Base-by-base conservation (phyloP, 345 rosid genomes). In the Linum usitatissimum region DNA sequence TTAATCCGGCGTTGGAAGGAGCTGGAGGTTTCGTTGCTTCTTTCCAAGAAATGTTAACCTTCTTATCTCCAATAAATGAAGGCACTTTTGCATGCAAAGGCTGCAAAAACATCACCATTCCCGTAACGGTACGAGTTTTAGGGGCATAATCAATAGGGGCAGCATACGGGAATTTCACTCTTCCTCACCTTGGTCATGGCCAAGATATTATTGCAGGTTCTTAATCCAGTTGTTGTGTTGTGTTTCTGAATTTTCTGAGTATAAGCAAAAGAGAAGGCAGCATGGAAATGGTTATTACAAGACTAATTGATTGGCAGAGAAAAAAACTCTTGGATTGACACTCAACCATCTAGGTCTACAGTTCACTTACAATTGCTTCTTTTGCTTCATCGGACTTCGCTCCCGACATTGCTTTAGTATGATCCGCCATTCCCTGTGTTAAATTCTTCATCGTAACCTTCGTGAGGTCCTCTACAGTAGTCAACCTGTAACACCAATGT, bases 341-440 rank as follows among this genome's bases (percentile, higher is more conserved):
- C 49, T 31, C 36, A 3, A 2, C 36, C 36, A 31, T 31, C 36
- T 31, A 31, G 36, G 36, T 31, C 6, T 31, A 61, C 65, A 18
- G 69, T 65, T 61, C 23, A 83, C 97, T 79, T 66, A 90, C 99
- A 66, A 94, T 66, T 64, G 2, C 73, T 18, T 86, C 83, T 76
- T 94, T 94, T 59, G 83, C 97, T 71, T 86, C 97, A 74, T 94
- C 97, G 17, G 96, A 71, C 83, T 86, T 90, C 48, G 99, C 97
- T 73, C 90, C 86, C 45, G 95, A 83, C 99, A 94, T 84, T 62
- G 91, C 91, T 81, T 94, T 94, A 82, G 83, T 88, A 71, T 88
- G 95, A 77, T 87, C 93, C 30, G 87, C 80, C 95, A 87, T 80
- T 70, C 90, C 93, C 71, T 86, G 95, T 60, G 97, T 94, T 74